Conservation (phyloP, 2,329 filamentous ascomycete genomes). For the Aspergillus aculeatus region DNA sequence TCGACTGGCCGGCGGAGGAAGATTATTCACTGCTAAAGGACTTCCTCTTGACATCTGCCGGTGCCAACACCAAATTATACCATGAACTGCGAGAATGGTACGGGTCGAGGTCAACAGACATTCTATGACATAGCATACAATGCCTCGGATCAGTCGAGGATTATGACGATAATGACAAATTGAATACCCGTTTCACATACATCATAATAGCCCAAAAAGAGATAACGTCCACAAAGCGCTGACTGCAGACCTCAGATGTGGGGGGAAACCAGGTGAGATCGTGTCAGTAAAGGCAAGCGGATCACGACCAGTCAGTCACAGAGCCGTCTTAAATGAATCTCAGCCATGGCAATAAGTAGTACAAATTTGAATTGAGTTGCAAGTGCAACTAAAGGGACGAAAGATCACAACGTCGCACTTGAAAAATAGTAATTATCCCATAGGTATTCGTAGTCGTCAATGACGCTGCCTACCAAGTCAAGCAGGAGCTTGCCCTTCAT, state of each 20-base stretch:
- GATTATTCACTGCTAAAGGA: slow-evolving; percentile 72
- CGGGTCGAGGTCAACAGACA: slow-evolving; percentile 66
- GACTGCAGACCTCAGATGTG: too few species aligned
- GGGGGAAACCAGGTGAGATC: neutral
- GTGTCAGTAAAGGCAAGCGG: neutral
- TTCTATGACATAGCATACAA: slow-evolving; percentile 46
- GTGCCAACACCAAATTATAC: slow-evolving; percentile 44
- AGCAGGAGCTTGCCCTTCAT: slow-evolving; percentile 73
- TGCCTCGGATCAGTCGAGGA: neutral
- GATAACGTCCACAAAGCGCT: too few species aligned
- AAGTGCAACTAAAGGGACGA: neutral
- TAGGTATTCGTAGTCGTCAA: slow-evolving; percentile 95
- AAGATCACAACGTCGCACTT: slow-evolving; percentile 53
- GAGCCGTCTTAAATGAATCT: neutral
- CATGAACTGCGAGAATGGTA: slow-evolving; percentile 80
- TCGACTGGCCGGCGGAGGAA: slow-evolving; percentile 80
- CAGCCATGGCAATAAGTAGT: neutral
- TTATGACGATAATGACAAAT: slow-evolving; percentile 17
- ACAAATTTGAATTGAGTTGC: neutral
- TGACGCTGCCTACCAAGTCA: slow-evolving; percentile 75
- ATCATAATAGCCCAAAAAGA: neutral
- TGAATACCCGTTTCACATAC: slow-evolving; percentile 12
- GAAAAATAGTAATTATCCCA: slow-evolving; percentile 98
- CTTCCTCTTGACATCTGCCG: slow-evolving; percentile 59
- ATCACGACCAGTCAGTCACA: neutral